Percentiles rank a stretch among this genome's conserved stretches.
These are phyloP conservation scores for Cenchrus fungigraminus DNA, from an alignment of 176 grass and related monocot species.

Conservation along the genomic window DNA sequence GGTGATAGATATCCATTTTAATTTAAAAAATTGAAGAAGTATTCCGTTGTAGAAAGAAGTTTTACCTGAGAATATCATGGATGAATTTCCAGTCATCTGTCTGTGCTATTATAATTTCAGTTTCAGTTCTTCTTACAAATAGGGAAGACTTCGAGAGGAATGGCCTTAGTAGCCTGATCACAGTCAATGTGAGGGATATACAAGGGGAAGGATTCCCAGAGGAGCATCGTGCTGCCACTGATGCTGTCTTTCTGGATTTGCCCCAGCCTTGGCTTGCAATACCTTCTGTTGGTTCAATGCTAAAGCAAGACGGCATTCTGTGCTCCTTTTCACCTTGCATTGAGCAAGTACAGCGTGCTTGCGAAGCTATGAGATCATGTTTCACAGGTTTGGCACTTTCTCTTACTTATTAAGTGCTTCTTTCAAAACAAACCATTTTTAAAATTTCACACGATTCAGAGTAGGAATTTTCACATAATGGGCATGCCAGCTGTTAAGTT, in stretches of 20 bases:
- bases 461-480: neutral
- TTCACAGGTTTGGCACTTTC: conserved; percentile 72
- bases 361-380: conserved; percentile 55
- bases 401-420: neutral
- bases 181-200: conserved; percentile 75
- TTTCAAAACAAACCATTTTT: neutral
- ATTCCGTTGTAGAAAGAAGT: neutral
- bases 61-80: neutral
- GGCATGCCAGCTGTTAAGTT: neutral
- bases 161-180: conserved; percentile 73
- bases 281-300: conserved; percentile 60
- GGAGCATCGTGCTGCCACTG: conserved; percentile 55
- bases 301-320: conserved; percentile 76
- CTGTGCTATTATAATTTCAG: neutral
- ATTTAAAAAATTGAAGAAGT: neutral
- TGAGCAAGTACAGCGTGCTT: conserved; percentile 89
- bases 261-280: conserved; percentile 91
- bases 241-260: conserved; percentile 88
- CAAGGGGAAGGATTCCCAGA: conserved; percentile 87
- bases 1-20: neutral
- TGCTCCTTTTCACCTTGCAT: conserved; percentile 99
- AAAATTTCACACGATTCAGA: neutral
- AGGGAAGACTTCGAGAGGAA: conserved; percentile 90
- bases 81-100: neutral
- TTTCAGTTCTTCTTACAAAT: conserved; percentile 14